Evolutionary conservation across 176 grass and related monocot genomes (phyloP), one percentile per base, ranked within the genome.

Genomic region (Eleusine coracana): DNA sequence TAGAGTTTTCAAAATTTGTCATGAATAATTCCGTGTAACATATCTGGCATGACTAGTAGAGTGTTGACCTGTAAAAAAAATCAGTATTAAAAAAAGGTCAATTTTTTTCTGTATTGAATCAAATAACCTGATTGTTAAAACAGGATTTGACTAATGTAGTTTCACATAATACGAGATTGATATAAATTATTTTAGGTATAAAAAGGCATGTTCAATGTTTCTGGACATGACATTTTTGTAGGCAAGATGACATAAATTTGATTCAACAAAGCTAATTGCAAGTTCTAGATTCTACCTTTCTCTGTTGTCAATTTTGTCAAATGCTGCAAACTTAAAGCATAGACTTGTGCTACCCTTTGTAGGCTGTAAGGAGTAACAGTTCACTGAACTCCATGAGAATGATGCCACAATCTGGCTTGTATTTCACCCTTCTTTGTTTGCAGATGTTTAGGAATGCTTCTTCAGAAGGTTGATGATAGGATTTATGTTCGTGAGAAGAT

Each of bases 391-490:
- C 34, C 28, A 67, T 67, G 45, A 51, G 64, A 79, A 67, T 5
- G 18, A 79, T 3, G 5, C 23, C 4, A n/a, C 6, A 80, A 50
- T 67, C 44, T 68, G 17, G 28, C 40, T 21, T 65, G 20, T 16
- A 10, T 66, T 78, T 78, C 34, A 7, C 11, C 28, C 3, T 52
- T 36, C 69, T 49, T 70, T 20, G 15, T 89, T 54, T 88, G 40
- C 88, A 97, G 96, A 93, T 98, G 92, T 74, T 79, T 98, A 61
- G 96, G 96, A 15, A 90, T 98, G 85, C 96, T 98, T 89, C 89
- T 98, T 86, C 96, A 95, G 69, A 98, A 98, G 86, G 90, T 98
- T 83, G 92, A 98, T 91, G 96, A 98, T 66, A 94, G 92, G 41
- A 67, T 90, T 73, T 98, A 95, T 86, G 92, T 98, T 54, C 73